phyloP scores from a whole-genome alignment of 1,139 yeast genomes.

The Meyerozyma elateridarum region DNA sequence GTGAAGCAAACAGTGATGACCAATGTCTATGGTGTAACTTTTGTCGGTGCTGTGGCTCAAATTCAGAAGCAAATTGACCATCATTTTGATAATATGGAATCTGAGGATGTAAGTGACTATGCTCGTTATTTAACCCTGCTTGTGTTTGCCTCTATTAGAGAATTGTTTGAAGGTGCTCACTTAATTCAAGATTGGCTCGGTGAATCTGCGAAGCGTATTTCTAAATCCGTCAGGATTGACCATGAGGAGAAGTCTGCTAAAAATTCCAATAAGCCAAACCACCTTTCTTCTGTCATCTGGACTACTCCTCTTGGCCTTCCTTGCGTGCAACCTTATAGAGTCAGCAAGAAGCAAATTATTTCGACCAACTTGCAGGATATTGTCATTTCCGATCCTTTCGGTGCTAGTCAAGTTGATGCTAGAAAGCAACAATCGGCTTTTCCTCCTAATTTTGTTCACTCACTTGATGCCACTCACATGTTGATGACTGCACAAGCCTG shows the following conservation, averaged over 20 bases:
- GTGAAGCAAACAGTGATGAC: conserved; percentile 99
- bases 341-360: conserved; percentile 57
- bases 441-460: conserved; percentile 94
- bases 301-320: conserved; percentile 93
- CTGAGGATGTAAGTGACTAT: conserved; percentile 36
- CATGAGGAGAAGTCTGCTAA: conserved; percentile 25
- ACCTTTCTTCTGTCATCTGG: conserved; percentile 92
- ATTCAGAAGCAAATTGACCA: conserved; percentile 60
- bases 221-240: conserved; percentile 73
- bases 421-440: conserved; percentile 90
- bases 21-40: conserved; percentile 96
- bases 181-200: conserved; percentile 95
- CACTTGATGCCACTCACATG: conserved; percentile 97
- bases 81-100: conserved; percentile 39
- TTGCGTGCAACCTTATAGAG: conserved; percentile 93
- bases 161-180: conserved; percentile 89
- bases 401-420: conserved; percentile 75
- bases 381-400: conserved; percentile 77
- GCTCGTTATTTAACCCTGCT: conserved; percentile 70
- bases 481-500: conserved; percentile 81
- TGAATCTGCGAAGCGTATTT: conserved; percentile 74
- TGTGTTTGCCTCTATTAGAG: conserved; percentile 81
- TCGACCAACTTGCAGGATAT: conserved; percentile 81
- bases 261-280: conserved; percentile 45
- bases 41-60: conserved; percentile 88